phyloP scores from a whole-genome alignment of 2,329 filamentous ascomycete genomes.

The Salinomyces thailandicus region DNA sequence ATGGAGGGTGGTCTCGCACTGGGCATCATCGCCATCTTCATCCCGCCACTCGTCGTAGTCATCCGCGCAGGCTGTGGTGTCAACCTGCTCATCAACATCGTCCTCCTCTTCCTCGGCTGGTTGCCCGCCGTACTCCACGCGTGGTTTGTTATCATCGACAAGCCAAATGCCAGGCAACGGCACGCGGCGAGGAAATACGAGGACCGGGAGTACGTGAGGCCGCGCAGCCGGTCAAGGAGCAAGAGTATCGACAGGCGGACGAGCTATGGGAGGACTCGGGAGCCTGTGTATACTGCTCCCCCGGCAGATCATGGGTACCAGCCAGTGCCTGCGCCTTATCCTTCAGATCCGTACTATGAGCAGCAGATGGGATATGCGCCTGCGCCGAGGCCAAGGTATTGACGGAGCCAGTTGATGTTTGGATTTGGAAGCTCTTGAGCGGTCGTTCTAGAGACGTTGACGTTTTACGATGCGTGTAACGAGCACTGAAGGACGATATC shows the following conservation, averaged over 20 bases:
- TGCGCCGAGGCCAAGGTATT: background rate
- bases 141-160: conserved; percentile 45
- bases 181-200: background rate
- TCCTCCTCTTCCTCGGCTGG: conserved; percentile 65
- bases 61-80: conserved; percentile 76
- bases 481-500: too few species aligned
- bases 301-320: background rate
- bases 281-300: background rate
- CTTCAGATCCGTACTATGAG: background rate
- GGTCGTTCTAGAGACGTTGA: too few species aligned
- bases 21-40: conserved; percentile 64
- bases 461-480: too few species aligned
- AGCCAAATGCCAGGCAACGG: conserved; percentile 3
- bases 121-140: conserved; percentile 62
- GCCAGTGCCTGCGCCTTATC: background rate
- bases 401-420: background rate
- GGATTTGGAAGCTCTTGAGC: too few species aligned
- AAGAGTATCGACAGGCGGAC: background rate
- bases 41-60: conserved; percentile 82
- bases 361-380: conserved; percentile 1
- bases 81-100: conserved; percentile 81
- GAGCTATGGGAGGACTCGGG: background rate
- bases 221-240: background rate
- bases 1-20: conserved; percentile 10
- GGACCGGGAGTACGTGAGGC: background rate